Evolutionary conservation across 2,329 filamentous ascomycete species (phyloP).

Genomic region (Endothia cerciana): DNA sequence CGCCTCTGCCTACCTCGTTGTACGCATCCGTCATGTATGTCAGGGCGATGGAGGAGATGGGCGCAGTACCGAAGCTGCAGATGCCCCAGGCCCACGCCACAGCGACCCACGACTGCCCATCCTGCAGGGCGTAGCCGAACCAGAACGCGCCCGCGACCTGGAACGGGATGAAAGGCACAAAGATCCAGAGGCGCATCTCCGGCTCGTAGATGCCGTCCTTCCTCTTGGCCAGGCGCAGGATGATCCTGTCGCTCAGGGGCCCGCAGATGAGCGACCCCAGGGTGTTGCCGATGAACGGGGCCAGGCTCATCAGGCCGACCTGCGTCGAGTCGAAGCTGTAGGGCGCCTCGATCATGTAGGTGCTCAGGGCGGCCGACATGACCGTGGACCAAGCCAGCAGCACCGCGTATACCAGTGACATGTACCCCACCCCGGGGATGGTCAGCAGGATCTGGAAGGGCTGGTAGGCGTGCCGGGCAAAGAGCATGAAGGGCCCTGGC

Average conservation of each 20-base stretch:
- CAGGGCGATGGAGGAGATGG: constrained; percentile 27
- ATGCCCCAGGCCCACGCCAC: constrained; percentile 26
- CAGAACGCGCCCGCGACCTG: constrained; percentile 29
- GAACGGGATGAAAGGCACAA: constrained; percentile 33
- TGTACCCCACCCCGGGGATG: constrained; percentile 28
- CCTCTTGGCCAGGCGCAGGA: constrained; percentile 38
- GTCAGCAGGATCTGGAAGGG: constrained; percentile 28
- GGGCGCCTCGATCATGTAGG: constrained; percentile 28
- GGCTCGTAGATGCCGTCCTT: constrained; percentile 44
- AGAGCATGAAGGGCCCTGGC: constrained; percentile 23
- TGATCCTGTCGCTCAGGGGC: constrained; percentile 40
- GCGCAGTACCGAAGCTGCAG: constrained; percentile 24
- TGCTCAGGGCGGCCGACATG: constrained; percentile 24
- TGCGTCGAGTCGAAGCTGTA: constrained; percentile 29
- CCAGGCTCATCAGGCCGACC: constrained; percentile 29
- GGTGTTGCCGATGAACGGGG: constrained; percentile 30
- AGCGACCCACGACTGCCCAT: constrained; percentile 26
- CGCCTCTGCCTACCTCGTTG: constrained; percentile 29
- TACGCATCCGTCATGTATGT: constrained; percentile 30
- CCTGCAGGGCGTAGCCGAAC: constrained; percentile 29
- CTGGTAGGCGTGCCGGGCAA: constrained; percentile 29
- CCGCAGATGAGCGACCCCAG: constrained; percentile 41
- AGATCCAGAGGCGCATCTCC: constrained; percentile 41
- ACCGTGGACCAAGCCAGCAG: constrained; percentile 28
- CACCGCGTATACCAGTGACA: constrained; percentile 29